A percentile compares a stretch with the other conserved stretches of the same genome.
Conservation (phyloP, 495 filamentous ascomycete genomes). For the Penicillium alfredii region DNA sequence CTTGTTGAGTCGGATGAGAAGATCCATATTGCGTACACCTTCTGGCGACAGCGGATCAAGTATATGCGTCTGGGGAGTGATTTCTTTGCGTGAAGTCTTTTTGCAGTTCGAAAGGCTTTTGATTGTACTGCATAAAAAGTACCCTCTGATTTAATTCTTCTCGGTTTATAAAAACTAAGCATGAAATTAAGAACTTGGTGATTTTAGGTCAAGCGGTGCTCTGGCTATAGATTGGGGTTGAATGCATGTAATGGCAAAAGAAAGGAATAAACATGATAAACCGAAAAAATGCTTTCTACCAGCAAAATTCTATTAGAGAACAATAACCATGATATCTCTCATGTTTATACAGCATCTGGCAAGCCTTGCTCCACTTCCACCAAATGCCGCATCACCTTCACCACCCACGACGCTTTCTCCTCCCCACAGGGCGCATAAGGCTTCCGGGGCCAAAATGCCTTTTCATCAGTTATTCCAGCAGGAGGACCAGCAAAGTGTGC, state of each 20-base stretch:
- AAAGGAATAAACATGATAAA: no score
- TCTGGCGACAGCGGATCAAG: constrained; percentile 25
- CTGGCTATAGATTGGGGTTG: no score
- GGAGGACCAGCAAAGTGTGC: constrained; percentile 25
- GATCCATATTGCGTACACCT: constrained; percentile 21
- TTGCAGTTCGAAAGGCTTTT: no score
- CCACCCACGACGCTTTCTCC: constrained; percentile 21
- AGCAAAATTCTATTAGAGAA: no score
- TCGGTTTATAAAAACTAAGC: no score
- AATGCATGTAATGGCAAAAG: no score
- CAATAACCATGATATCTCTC: no score
- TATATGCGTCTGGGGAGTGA: constrained; percentile 15
- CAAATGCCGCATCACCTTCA: constrained; percentile 19
- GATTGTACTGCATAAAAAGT: neutral
- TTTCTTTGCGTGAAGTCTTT: constrained; percentile 13
- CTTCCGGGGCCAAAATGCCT: constrained; percentile 22
- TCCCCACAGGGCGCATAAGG: constrained; percentile 17
- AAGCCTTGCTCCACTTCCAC: constrained; percentile 16
- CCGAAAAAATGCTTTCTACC: no score
- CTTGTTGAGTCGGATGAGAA: constrained; percentile 7
- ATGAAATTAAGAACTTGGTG: no score
- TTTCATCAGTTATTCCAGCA: constrained; percentile 13
- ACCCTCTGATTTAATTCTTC: neutral
- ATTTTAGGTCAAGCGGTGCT: no score
- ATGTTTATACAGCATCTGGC: constrained; percentile 19